These are phyloP conservation scores for Ilex paraguariensis DNA, from an alignment of 305 asterid species.

Conservation along the genomic window DNA sequence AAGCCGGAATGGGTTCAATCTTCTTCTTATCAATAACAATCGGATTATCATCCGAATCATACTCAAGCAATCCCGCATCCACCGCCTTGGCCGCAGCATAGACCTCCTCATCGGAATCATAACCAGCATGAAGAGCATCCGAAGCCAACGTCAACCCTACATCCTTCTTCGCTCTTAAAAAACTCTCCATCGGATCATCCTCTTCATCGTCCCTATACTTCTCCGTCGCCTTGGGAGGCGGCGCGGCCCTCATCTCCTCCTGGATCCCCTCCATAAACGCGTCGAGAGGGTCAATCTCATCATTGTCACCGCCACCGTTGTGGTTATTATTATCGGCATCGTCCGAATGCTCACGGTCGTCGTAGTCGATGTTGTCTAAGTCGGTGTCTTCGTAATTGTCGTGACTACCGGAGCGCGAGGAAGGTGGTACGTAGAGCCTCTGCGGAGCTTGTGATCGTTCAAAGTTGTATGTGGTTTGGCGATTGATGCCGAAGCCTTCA, in stretches of 20 bases:
- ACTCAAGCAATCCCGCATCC: conserved; percentile 85
- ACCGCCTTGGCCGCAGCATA: conserved; percentile 98
- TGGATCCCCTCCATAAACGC: conserved; percentile 96
- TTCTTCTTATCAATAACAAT: conserved; percentile 75
- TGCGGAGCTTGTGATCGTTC: conserved; percentile 73
- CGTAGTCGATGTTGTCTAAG: conserved; percentile 70
- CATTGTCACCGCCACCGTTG: conserved; percentile 29
- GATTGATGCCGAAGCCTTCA: conserved; percentile 86
- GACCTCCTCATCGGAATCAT: conserved; percentile 96
- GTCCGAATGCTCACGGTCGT: conserved; percentile 30
- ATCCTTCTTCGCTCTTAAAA: conserved; percentile 82
- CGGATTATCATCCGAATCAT: conserved; percentile 93
- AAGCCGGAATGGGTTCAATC: conserved; percentile 83
- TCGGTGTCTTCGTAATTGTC: conserved; percentile 66
- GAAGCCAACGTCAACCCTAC: conserved; percentile 89
- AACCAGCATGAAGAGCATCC: conserved; percentile 91
- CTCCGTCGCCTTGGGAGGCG: conserved; percentile 69
- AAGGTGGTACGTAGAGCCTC: conserved; percentile 71
- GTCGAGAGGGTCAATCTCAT: conserved; percentile 86
- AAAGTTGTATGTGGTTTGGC: conserved; percentile 80
- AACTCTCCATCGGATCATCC: conserved; percentile 83
- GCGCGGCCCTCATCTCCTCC: conserved; percentile 83
- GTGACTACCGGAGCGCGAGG: conserved; percentile 52
- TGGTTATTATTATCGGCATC: conserved; percentile 10
- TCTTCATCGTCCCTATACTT: conserved; percentile 67